These are phyloP conservation scores for Plasmodium vivax DNA, from an alignment of 169 alveolate genomes.

Conservation along the genomic window DNA sequence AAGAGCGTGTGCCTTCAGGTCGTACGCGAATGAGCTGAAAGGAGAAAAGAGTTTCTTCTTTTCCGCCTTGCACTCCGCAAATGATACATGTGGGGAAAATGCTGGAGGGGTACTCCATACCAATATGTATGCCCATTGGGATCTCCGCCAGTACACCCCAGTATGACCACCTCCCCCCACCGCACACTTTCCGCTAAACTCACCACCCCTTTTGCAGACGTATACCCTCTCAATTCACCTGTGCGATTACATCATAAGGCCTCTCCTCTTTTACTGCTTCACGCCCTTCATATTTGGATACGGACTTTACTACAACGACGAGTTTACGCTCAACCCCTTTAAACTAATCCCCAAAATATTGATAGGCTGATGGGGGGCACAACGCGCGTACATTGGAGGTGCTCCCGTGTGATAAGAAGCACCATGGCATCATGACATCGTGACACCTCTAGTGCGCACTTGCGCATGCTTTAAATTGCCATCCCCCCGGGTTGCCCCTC, in stretches of 20 bases:
- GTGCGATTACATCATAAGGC: conserved; percentile 63
- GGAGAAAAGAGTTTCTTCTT: neutral
- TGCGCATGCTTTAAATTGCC: neutral
- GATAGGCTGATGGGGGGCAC: conserved; percentile 25
- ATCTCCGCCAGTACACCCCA: neutral
- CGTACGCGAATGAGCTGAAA: neutral
- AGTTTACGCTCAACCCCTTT: conserved; percentile 58
- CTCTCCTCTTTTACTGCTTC: conserved; percentile 51
- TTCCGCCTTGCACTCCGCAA: neutral
- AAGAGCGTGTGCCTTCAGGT: neutral
- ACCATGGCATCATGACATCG: too few species aligned
- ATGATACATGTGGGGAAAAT: neutral
- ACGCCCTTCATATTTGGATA: conserved; percentile 73
- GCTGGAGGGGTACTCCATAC: neutral
- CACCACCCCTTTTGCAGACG: conserved; percentile 8
- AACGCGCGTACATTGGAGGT: neutral
- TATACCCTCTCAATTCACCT: conserved; percentile 11
- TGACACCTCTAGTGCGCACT: too few species aligned
- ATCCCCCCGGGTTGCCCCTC: neutral
- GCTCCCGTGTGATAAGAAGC: neutral
- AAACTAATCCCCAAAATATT: conserved; percentile 66
- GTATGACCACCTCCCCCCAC: neutral
- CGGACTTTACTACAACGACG: conserved; percentile 62
- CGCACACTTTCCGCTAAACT: neutral
- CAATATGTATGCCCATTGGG: neutral